Evolutionary conservation across 2,329 filamentous ascomycete species (phyloP), one percentile per base, ranked within the genome.

Genomic region (Corynespora cassiicola): DNA sequence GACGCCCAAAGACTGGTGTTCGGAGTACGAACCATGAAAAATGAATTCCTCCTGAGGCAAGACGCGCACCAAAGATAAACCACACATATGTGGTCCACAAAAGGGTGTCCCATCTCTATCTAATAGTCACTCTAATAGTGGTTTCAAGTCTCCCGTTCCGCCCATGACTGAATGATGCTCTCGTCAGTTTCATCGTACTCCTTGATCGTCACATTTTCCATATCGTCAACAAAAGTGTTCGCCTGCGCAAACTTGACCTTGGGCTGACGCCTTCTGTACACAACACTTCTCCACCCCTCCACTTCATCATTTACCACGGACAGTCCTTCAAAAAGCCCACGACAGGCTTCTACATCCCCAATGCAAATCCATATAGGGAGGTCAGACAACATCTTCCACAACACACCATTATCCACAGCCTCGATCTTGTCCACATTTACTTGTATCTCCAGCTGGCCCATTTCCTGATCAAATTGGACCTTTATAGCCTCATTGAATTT

Each of bases 321-420:
- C 9, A 52, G 39, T 7, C 36, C 28, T 16, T 52, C 48, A 29
- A 47, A 54, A 27, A 30, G 44, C 12, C 32, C 21, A 14, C 30
- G 22, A 26, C 43, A 45, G 18, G 38, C 8, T 19, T 39, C 11
- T 11, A 50, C 45, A 21, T 54, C 39, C 2, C 39, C 50, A 14
- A 48, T 54, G 20, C 41, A 50, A 9, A 41, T 37, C 10, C 39
- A 52, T 11, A 52, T 50, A 18, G 52, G 50, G 21, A 54, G 21
- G 12, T 31, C 33, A 4, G 44, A 36, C 2, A 52, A 30, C 31
- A 51, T 39, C 5, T 27, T 17, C 3, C 36, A 41, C 5, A 54
- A 36, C n/a, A 45, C 50, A 6, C 28, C 28, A 29, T 40, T 46
- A 2, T 41, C 47, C 19, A 41, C 39, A 3, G 41, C 21, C 2